Percentiles rank a stretch among this genome's conserved stretches.
Conservation (phyloP, 257 asterid genomes). For the Fraxinus excelsior region DNA sequence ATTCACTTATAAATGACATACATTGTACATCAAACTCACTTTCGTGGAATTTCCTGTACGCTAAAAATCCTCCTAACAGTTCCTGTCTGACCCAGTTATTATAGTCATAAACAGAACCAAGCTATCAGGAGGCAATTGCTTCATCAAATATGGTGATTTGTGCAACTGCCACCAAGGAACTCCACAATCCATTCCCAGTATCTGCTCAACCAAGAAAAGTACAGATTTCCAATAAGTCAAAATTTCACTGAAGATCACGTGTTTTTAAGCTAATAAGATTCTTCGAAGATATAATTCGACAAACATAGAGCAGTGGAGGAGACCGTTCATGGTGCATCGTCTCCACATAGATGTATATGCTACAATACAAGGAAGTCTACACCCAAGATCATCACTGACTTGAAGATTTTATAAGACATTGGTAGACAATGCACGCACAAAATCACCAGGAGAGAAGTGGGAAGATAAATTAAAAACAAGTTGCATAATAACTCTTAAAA, state of each 20-base stretch:
- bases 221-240: neutral
- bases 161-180: constrained; percentile 24
- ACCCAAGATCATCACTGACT: neutral
- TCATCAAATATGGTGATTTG: neutral
- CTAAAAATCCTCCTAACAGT: constrained; percentile 21
- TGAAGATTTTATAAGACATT: no score
- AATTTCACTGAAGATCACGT: neutral
- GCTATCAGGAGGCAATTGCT: constrained; percentile 1
- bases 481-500: no score
- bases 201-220: constrained; percentile 24
- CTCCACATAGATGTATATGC: neutral
- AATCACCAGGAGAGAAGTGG: no score
- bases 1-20: constrained; percentile 26
- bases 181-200: constrained; percentile 22
- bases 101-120: no score
- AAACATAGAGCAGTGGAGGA: neutral
- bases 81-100: no score
- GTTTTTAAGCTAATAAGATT: neutral
- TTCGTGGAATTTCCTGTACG: constrained; percentile 8
- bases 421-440: no score
- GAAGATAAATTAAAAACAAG: no score
- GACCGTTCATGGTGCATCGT: neutral
- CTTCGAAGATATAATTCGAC: no score
- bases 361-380: neutral
- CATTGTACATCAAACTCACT: constrained; percentile 24